These are phyloP conservation scores for Hyparrhenia diplandra DNA, from an alignment of 176 grass and related monocot species.

Conservation along the genomic window DNA sequence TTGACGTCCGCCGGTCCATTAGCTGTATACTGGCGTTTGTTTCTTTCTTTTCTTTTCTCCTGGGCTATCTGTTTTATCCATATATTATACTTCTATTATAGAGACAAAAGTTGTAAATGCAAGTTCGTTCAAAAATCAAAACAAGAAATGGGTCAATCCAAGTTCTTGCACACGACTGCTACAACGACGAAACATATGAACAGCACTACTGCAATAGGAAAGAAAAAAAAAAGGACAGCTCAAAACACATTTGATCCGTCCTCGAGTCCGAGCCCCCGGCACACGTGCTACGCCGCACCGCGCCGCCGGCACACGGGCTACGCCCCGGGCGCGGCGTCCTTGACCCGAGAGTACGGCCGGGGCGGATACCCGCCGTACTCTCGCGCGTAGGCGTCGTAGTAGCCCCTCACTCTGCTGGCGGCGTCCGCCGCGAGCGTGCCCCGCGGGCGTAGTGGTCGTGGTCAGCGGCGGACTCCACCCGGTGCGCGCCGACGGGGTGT, in stretches of 20 bases:
- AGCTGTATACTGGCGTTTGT: too few relatives aligned
- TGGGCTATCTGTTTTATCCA: too few relatives aligned
- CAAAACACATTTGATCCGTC: background rate
- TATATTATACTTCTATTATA: too few relatives aligned
- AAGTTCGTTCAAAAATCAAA: too few relatives aligned
- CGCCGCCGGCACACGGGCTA: conserved; percentile 12
- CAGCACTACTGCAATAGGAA: too few relatives aligned
- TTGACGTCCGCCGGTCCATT: too few relatives aligned
- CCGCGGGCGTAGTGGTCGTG: conserved; percentile 13
- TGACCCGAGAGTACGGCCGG: conserved; percentile 33
- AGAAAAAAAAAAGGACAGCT: too few relatives aligned
- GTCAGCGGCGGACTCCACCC: background rate
- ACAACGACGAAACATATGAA: background rate
- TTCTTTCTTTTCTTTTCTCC: too few relatives aligned
- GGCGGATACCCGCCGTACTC: conserved; percentile 43
- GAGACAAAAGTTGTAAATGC: too few relatives aligned
- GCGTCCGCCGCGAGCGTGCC: conserved; percentile 34
- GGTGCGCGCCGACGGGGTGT: conserved; percentile 35
- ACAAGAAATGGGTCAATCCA: background rate
- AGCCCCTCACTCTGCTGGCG: conserved; percentile 29
- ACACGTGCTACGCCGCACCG: too few relatives aligned
- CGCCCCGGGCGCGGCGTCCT: conserved; percentile 70
- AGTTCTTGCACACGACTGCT: background rate
- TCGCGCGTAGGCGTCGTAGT: conserved; percentile 37
- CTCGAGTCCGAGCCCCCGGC: background rate